Percentiles rank a stretch among this genome's conserved stretches.
phyloP scores from a whole-genome alignment of 352 stramenopile genomes.

The Albugo candida region DNA sequence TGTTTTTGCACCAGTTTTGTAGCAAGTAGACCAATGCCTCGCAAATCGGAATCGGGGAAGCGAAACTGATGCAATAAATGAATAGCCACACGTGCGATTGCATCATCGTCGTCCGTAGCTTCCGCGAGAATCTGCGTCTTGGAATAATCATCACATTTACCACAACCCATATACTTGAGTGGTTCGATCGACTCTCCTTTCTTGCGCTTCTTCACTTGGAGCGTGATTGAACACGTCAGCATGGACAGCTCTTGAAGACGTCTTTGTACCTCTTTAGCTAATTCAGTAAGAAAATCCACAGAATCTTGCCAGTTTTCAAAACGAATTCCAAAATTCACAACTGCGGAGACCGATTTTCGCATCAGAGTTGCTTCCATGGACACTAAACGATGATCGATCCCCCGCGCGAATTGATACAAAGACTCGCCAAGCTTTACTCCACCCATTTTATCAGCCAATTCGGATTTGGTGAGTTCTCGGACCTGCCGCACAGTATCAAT shows the following conservation, averaged over 20 bases:
- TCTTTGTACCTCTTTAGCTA: conserved; percentile 50
- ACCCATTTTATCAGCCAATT: conserved; percentile 12
- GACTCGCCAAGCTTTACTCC: conserved; percentile 25
- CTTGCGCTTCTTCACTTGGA: conserved; percentile 69
- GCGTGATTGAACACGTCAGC: conserved; percentile 36
- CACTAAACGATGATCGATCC: conserved; percentile 44
- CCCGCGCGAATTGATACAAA: conserved; percentile 55
- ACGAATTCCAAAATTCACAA: conserved; percentile 86
- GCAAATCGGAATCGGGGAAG: conserved; percentile 34
- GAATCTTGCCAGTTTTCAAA: conserved; percentile 60
- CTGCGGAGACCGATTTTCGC: conserved; percentile 77
- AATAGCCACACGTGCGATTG: conserved; percentile 31
- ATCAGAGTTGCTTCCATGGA: conserved; percentile 49
- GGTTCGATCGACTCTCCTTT: conserved; percentile 47
- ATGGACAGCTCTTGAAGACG: conserved; percentile 45
- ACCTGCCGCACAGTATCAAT: conserved; percentile 47
- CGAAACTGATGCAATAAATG: conserved; percentile 38
- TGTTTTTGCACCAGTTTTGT: conserved; percentile 30
- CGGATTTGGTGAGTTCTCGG: conserved; percentile 19
- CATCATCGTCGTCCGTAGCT: conserved; percentile 27
- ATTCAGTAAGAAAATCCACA: conserved; percentile 59
- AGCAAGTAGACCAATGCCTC: conserved; percentile 56
- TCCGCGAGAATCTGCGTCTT: conserved; percentile 35
- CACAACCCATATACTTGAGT: conserved; percentile 76
- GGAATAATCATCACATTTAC: conserved; percentile 74